These are phyloP conservation scores for Lactarius sanguifluus DNA, from an alignment of 768 basidiomycete genomes.

Conservation along the genomic window DNA sequence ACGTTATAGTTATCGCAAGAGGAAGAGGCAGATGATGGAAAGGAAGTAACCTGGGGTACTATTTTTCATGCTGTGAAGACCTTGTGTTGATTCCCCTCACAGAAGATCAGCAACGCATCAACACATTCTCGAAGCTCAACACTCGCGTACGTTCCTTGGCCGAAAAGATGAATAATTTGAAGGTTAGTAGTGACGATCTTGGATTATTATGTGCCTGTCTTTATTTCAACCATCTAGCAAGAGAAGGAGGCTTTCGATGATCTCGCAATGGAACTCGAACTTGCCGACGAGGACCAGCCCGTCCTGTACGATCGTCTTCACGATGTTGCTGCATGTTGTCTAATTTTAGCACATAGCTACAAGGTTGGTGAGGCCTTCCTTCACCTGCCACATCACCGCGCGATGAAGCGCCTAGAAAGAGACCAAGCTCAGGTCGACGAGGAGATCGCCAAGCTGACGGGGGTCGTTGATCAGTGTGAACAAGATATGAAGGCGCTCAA, in stretches of 20 bases:
- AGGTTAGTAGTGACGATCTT: constrained; percentile 48
- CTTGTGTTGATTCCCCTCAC: neutral
- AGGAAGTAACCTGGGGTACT: constrained; percentile 84
- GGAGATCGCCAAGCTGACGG: constrained; percentile 52
- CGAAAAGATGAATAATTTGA: constrained; percentile 68
- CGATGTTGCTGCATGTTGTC: constrained; percentile 8
- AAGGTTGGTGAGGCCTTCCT: constrained; percentile 88
- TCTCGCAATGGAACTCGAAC: constrained; percentile 80
- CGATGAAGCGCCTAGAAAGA: constrained; percentile 66
- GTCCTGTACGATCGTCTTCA: constrained; percentile 57
- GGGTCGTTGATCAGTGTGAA: constrained; percentile 63
- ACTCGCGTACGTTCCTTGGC: constrained; percentile 70
- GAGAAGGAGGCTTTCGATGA: constrained; percentile 96
- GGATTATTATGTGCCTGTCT: neutral
- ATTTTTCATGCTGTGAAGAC: neutral
- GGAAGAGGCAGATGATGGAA: constrained; percentile 71
- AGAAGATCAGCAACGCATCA: constrained; percentile 88
- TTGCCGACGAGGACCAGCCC: constrained; percentile 79
- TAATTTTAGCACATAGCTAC: constrained; percentile 52
- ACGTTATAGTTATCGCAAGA: constrained; percentile 63
- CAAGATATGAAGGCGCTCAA: constrained; percentile 79
- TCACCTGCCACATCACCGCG: constrained; percentile 67
- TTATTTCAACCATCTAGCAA: constrained; percentile 51
- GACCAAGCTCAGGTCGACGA: constrained; percentile 61
- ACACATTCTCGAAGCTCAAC: constrained; percentile 88